Evolutionary conservation across 228 moss, liverwort and hornwort species (phyloP).

Genomic region (Sphagnum fallax): DNA sequence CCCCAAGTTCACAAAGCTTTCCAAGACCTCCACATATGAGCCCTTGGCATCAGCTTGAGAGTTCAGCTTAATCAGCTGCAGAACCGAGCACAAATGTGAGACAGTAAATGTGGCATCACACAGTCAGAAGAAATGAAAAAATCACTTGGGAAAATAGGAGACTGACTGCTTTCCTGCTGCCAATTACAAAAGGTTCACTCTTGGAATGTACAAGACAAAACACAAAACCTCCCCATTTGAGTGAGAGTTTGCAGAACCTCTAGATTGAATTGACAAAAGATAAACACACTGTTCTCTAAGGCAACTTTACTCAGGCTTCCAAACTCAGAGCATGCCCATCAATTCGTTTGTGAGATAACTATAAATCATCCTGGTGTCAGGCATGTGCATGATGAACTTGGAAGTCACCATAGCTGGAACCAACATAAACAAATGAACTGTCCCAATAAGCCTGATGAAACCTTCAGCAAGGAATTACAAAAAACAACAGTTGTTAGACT

Average conservation of each 20-base stretch:
- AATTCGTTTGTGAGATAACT: not conserved
- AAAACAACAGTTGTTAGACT: too few relatives aligned
- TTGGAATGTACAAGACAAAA: not conserved
- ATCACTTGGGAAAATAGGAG: not conserved
- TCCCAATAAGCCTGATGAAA: too few relatives aligned
- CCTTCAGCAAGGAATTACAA: too few relatives aligned
- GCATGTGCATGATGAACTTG: conserved; percentile 15
- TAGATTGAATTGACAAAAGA: not conserved
- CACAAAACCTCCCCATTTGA: not conserved
- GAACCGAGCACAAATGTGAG: not conserved
- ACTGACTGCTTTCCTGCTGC: not conserved
- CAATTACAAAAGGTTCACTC: not conserved
- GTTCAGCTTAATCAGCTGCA: conserved; percentile 85
- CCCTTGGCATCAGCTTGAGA: conserved; percentile 73
- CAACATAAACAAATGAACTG: conserved; percentile 7
- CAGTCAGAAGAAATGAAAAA: not conserved
- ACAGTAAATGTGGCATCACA: not conserved
- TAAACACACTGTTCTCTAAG: too few relatives aligned
- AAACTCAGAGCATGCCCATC: too few relatives aligned
- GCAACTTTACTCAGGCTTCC: too few relatives aligned
- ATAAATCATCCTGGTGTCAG: not conserved
- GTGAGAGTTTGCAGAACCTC: not conserved
- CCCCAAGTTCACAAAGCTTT: conserved; percentile 85
- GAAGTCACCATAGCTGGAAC: conserved; percentile 50
- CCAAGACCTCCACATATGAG: conserved; percentile 84